Conservation (phyloP, 208 protist species). For the Trypanosoma cruzi region DNA sequence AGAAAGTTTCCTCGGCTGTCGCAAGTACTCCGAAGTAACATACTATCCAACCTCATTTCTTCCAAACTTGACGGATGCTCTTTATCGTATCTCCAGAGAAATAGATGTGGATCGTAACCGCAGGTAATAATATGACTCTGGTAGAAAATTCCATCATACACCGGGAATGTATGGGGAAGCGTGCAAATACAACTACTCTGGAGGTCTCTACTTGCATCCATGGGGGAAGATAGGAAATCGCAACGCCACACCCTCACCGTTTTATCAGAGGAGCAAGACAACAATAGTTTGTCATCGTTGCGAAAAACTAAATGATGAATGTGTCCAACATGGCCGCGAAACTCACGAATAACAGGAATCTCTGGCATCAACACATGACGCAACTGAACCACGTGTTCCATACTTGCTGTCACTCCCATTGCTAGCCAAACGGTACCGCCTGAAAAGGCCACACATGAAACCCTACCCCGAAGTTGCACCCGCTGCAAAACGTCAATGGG, state of each 20-base stretch:
- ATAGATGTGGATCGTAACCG: slow-evolving; percentile 66
- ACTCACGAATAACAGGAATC: slow-evolving; percentile 35
- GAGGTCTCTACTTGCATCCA: not conserved
- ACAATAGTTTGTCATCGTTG: slow-evolving; percentile 47
- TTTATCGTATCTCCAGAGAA: slow-evolving; percentile 57
- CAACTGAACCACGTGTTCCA: slow-evolving; percentile 69
- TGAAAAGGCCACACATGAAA: slow-evolving; percentile 68
- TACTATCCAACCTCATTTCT: not conserved
- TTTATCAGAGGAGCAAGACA: slow-evolving; percentile 77
- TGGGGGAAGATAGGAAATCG: slow-evolving; percentile 2
- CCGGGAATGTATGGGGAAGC: slow-evolving; percentile 64
- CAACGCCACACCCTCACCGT: slow-evolving; percentile 64
- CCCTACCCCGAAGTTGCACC: slow-evolving; percentile 41
- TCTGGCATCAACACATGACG: slow-evolving; percentile 41
- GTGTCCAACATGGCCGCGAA: slow-evolving; percentile 63
- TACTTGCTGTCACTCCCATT: slow-evolving; percentile 56
- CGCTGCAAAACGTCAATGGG: slow-evolving; percentile 53
- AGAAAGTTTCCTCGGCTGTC: not conserved
- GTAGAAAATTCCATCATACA: slow-evolving; percentile 77
- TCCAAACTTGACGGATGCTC: not conserved
- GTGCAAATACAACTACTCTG: slow-evolving; percentile 40
- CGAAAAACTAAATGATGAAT: slow-evolving; percentile 66
- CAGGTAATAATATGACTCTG: slow-evolving; percentile 69
- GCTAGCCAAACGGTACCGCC: slow-evolving; percentile 44
- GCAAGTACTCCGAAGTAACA: not conserved